Conservation (phyloP, 2,329 filamentous ascomycete species). For the Penicillium sp. region DNA sequence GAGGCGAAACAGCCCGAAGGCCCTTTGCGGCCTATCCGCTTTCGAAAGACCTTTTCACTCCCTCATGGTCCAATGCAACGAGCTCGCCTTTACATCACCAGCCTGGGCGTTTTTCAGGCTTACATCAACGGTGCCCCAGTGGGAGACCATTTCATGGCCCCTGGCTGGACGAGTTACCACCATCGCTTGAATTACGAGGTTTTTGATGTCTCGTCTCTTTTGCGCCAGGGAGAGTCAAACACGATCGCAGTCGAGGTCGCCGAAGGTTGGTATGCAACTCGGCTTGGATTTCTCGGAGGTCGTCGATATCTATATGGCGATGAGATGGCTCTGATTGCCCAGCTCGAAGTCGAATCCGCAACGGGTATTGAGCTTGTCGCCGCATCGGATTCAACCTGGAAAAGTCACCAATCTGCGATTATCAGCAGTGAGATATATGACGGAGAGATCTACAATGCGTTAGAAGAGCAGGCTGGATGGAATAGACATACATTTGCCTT, state of each 20-base stretch:
- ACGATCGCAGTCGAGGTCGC: constrained; percentile 46
- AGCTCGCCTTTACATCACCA: constrained; percentile 52
- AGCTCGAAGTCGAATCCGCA: constrained; percentile 29
- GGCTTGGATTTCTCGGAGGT: constrained; percentile 32
- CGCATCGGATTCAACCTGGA: constrained; percentile 28
- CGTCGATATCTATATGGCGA: constrained; percentile 27
- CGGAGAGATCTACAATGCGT: constrained; percentile 54
- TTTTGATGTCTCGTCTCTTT: constrained; percentile 51
- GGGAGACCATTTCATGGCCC: constrained; percentile 24
- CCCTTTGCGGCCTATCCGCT: constrained; percentile 34
- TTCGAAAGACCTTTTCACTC: constrained; percentile 36
- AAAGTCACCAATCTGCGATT: constrained; percentile 20
- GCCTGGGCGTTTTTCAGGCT: constrained; percentile 49
- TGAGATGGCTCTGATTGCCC: constrained; percentile 28
- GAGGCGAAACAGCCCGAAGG: constrained; percentile 18
- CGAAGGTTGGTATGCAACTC: constrained; percentile 53
- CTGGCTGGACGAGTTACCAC: constrained; percentile 56
- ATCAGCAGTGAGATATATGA: constrained; percentile 50
- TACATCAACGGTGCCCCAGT: constrained; percentile 48
- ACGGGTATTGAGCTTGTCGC: constrained; percentile 14
- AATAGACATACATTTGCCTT: constrained; percentile 22
- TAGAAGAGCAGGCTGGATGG: constrained; percentile 29
- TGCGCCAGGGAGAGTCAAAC: constrained; percentile 40
- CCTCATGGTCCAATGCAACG: constrained; percentile 5
- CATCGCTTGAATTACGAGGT: constrained; percentile 54